These are phyloP conservation scores for Seiridium unicorne DNA, from an alignment of 2,329 filamentous ascomycete genomes.

Conservation along the genomic window DNA sequence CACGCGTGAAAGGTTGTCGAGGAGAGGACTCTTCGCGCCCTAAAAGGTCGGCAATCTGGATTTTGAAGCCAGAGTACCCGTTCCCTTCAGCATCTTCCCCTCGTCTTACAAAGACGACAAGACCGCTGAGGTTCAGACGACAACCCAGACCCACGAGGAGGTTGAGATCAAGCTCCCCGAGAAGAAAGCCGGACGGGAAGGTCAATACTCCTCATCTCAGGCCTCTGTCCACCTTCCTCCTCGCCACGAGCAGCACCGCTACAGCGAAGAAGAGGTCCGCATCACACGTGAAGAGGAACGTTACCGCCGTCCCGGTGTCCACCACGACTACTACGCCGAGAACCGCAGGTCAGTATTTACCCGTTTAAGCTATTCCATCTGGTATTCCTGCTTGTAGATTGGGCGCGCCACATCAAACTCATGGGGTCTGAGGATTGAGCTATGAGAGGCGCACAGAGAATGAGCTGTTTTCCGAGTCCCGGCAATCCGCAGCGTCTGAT, in stretches of 20 bases:
- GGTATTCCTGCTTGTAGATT: no score
- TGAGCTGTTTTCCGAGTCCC: no score
- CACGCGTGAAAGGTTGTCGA: slow-evolving; percentile 39
- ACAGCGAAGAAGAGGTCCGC: slow-evolving; percentile 80
- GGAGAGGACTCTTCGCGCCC: slow-evolving; percentile 42
- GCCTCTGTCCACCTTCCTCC: slow-evolving; percentile 60
- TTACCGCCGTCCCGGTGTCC: slow-evolving; percentile 69
- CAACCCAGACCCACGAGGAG: slow-evolving; percentile 79
- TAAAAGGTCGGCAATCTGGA: slow-evolving; percentile 92
- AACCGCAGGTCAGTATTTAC: slow-evolving; percentile 46
- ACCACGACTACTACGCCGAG: slow-evolving; percentile 46
- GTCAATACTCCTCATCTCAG: slow-evolving; percentile 72
- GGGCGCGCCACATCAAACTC: no score
- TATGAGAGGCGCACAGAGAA: no score
- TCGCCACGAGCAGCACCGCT: slow-evolving; percentile 56
- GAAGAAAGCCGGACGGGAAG: slow-evolving; percentile 95
- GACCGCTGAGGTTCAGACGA: slow-evolving; percentile 49
- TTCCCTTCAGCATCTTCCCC: slow-evolving; percentile 99
- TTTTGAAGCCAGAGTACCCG: slow-evolving; percentile 99
- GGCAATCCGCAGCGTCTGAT: no score
- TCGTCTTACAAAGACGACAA: slow-evolving; percentile 80
- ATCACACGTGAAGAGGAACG: slow-evolving; percentile 77
- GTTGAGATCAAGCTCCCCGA: slow-evolving; percentile 73
- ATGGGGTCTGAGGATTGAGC: no score
- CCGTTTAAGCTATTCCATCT: no score